These are phyloP conservation scores for Metschnikowia lunata DNA, from an alignment of 805 yeast genomes.

Conservation along the genomic window DNA sequence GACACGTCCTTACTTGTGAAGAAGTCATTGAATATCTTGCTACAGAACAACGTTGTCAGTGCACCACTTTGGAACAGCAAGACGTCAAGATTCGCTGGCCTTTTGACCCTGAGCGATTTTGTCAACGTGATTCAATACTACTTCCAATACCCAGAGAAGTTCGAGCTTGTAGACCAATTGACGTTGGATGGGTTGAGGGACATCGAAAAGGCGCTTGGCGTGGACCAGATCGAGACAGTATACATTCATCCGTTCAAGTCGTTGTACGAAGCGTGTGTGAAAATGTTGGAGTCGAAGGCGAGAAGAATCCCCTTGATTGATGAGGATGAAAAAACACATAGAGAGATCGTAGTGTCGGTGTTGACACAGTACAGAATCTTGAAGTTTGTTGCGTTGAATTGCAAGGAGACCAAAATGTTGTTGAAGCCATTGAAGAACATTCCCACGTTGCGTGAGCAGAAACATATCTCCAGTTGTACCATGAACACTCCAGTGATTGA, in stretches of 20 bases:
- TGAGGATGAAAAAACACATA: constrained; percentile 83
- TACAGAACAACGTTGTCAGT: constrained; percentile 91
- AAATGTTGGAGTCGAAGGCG: constrained; percentile 84
- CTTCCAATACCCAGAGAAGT: constrained; percentile 81
- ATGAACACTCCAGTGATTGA: constrained; percentile 93
- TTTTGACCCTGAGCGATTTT: constrained; percentile 86
- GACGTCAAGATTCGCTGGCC: constrained; percentile 87
- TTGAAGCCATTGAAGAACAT: constrained; percentile 70
- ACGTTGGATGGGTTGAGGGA: constrained; percentile 82
- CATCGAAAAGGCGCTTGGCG: constrained; percentile 84
- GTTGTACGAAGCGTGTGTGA: constrained; percentile 86
- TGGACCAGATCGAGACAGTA: constrained; percentile 76
- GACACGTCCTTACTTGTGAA: constrained; percentile 89
- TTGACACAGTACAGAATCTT: constrained; percentile 93
- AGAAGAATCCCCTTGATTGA: constrained; percentile 93
- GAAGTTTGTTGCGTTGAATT: constrained; percentile 92
- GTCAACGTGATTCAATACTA: constrained; percentile 93
- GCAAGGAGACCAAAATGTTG: constrained; percentile 87
- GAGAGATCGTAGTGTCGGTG: constrained; percentile 93
- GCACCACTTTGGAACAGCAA: constrained; percentile 96
- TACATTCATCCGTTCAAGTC: constrained; percentile 89
- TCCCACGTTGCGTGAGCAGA: constrained; percentile 52
- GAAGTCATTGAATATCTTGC: constrained; percentile 80
- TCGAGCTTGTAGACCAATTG: constrained; percentile 80
- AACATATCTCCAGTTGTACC: constrained; percentile 67